Base-by-base conservation (phyloP, 2,329 filamentous ascomycete species). In the Gnomoniopsis smithogilvyi region DNA sequence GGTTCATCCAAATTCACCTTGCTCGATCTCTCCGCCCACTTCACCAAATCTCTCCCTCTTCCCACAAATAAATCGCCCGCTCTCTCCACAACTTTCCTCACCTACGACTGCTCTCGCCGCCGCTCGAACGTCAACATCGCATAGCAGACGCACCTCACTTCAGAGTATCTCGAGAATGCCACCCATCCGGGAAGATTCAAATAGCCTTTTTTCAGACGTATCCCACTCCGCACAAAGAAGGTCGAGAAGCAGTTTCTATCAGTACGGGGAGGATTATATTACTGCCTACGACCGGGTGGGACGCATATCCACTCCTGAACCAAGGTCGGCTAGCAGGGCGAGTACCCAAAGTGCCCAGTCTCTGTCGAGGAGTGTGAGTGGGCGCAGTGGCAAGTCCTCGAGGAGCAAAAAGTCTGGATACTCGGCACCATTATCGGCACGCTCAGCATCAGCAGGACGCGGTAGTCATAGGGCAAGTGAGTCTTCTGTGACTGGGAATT, bases 211-310 rank as follows among this genome's bases (percentile, higher is more conserved):
- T 53, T 49, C 24, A n/a, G 54, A 54, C 22, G 19, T 58, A 10
- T 33, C 41, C 19, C 14, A 22, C 11, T 11, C 43, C 3, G 51
- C 30, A n/a, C n/a, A 48, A 10, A 30, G 51, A 6, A 51, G 51
- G 22, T 46, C 47, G 17, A 55, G 52, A 26, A 15, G 14, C 21
- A 41, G 49, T 7, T 59, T 56, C 24, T 62, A 62, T 45, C 60
- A 55, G 45, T 62, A 62, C n/a, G 60, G 60, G 45, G 60, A 62
- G 49, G 60, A 62, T 41, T 62, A 62, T 41, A 59, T 62, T 34
- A 62, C 60, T 4, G 26, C 56, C 24, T 59, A 54, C 49, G 56
- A 62, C 45, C 48, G 34, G 1, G 48, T 62, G 21, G 60, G 60
- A n/a, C 7, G 30, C 3, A 17, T 26, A 21, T 48, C 51, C 8